These are phyloP conservation scores for Phytophthora crassamura DNA, from an alignment of 352 stramenopile genomes.

Conservation along the genomic window DNA sequence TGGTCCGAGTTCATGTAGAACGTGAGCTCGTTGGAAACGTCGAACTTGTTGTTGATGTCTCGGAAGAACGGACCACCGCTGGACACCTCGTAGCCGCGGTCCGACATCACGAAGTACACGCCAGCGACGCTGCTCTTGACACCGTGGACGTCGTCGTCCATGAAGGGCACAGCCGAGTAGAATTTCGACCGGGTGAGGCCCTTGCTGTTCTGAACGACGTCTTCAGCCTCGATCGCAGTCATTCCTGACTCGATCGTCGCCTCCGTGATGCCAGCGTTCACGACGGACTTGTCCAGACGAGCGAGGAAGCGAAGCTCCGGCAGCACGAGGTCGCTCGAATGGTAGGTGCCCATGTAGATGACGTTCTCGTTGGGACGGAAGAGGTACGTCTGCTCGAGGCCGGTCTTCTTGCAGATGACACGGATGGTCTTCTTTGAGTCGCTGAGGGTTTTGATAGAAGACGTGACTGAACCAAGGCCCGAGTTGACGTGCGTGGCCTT, in stretches of 20 bases:
- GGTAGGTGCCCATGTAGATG: conserved; percentile 67
- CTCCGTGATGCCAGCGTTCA: conserved; percentile 30
- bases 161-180: conserved; percentile 47
- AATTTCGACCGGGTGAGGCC: conserved; percentile 46
- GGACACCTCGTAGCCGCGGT: conserved; percentile 53
- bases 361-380: conserved; percentile 56
- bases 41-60: conserved; percentile 67
- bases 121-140: conserved; percentile 43
- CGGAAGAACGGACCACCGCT: conserved; percentile 56
- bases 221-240: conserved; percentile 48
- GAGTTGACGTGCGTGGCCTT: conserved; percentile 58
- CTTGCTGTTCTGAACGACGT: conserved; percentile 40
- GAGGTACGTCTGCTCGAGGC: conserved; percentile 40
- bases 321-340: conserved; percentile 38
- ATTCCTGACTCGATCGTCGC: conserved; percentile 43
- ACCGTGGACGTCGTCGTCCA: conserved; percentile 49
- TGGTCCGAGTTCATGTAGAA: conserved; percentile 76
- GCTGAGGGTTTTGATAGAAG: conserved; percentile 36
- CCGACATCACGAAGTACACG: conserved; percentile 63
- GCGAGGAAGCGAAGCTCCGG: conserved; percentile 57
- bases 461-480: conserved; percentile 35
- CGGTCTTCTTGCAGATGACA: conserved; percentile 44
- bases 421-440: conserved; percentile 50
- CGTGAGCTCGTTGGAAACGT: conserved; percentile 53
- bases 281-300: conserved; percentile 38